Conservation (phyloP, 2,329 filamentous ascomycete genomes). For the Epichloe gansuensis region DNA sequence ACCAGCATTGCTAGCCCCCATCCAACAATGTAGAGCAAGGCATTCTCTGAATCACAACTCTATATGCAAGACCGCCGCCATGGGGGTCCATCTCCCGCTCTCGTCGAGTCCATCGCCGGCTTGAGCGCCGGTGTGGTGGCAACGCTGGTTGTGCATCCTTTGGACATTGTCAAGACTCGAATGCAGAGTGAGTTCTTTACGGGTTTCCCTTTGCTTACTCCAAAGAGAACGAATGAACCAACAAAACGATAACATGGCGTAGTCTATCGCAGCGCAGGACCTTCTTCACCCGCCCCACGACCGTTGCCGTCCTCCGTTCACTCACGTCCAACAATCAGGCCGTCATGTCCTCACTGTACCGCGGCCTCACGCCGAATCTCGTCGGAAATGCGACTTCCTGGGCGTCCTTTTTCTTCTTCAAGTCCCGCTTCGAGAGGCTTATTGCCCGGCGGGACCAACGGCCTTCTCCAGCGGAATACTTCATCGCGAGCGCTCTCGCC, state of each 20-base stretch:
- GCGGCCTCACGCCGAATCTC: slow-evolving; percentile 81
- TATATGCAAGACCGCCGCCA: slow-evolving; percentile 36
- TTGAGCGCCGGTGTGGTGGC: slow-evolving; percentile 79
- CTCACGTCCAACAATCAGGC: slow-evolving; percentile 40
- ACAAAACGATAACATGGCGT: neutral
- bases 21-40: slow-evolving; percentile 14
- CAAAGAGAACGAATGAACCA: neutral
- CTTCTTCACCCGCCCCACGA: slow-evolving; percentile 27
- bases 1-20: neutral
- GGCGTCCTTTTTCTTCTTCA: slow-evolving; percentile 84
- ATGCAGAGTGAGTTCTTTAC: slow-evolving; percentile 57
- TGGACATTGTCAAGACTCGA: slow-evolving; percentile 93
- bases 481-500: slow-evolving; percentile 57
- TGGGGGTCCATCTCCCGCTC: slow-evolving; percentile 58
- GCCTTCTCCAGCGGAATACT: slow-evolving; percentile 56
- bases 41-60: slow-evolving; percentile 5
- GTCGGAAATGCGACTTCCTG: slow-evolving; percentile 83
- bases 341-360: slow-evolving; percentile 59
- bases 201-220: neutral
- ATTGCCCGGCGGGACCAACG: slow-evolving; percentile 19
- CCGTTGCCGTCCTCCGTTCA: slow-evolving; percentile 39
- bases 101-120: slow-evolving; percentile 80
- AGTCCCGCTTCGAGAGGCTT: slow-evolving; percentile 39
- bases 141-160: slow-evolving; percentile 78
- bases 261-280: slow-evolving; percentile 40